Conservation (phyloP, 805 yeast species). For the Zygotorulaspora chibaensis region DNA sequence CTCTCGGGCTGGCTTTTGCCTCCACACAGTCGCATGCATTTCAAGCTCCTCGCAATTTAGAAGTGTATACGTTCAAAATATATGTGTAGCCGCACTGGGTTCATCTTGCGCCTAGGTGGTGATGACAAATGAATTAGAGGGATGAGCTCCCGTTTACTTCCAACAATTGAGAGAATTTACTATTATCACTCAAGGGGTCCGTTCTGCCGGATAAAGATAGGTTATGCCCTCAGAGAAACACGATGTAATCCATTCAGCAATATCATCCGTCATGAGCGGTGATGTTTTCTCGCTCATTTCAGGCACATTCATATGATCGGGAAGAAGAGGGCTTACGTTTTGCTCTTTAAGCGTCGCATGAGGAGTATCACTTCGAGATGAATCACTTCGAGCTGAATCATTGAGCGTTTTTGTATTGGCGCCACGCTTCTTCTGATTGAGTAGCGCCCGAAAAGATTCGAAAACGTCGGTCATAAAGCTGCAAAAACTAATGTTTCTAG, state of each 20-base stretch:
- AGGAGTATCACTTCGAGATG: background rate
- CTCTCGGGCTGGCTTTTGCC: no score
- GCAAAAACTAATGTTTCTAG: constrained; percentile 9
- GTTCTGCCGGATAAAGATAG: constrained; percentile 4
- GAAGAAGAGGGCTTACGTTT: background rate
- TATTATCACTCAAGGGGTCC: background rate
- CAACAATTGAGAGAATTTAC: no score
- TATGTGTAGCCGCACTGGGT: no score
- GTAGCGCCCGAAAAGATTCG: constrained; percentile 10
- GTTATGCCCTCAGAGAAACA: constrained; percentile 12
- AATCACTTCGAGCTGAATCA: background rate
- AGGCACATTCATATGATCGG: background rate
- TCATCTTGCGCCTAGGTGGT: no score
- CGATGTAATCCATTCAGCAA: constrained; percentile 14
- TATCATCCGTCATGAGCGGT: constrained; percentile 7
- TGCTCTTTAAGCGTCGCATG: background rate
- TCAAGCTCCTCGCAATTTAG: no score
- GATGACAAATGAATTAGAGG: no score
- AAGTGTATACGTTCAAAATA: no score
- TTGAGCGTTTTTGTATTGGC: background rate
- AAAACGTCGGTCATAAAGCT: constrained; percentile 12
- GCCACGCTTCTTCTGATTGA: background rate
- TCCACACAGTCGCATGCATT: no score
- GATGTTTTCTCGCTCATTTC: background rate
- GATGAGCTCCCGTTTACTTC: no score